Conservation (phyloP, 2,329 filamentous ascomycete species). For the Gliomastix tumulicola region DNA sequence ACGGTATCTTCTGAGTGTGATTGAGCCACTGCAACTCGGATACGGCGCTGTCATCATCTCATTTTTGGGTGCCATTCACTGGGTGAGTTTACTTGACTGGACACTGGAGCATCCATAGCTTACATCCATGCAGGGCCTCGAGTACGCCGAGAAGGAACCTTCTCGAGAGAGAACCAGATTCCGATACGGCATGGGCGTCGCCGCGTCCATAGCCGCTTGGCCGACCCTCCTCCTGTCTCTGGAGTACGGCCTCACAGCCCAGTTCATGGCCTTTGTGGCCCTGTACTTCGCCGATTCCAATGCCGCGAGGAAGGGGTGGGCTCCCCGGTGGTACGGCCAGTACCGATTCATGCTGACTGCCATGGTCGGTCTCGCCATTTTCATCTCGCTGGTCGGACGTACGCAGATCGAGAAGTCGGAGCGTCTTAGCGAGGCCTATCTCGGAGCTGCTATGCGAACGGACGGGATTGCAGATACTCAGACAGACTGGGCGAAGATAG, state of each 20-base stretch:
- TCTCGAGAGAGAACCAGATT: conserved; percentile 58
- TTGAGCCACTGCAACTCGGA: conserved; percentile 84
- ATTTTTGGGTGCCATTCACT: conserved; percentile 89
- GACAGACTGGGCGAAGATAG: conserved; percentile 37
- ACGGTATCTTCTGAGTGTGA: conserved; percentile 60
- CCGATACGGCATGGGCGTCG: conserved; percentile 77
- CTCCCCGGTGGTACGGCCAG: conserved; percentile 76
- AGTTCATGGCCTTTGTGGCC: conserved; percentile 78
- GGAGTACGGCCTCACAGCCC: conserved; percentile 77
- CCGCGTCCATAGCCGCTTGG: conserved; percentile 79
- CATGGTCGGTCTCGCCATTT: conserved; percentile 76
- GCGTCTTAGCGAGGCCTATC: conserved; percentile 19
- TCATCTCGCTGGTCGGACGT: conserved; percentile 73
- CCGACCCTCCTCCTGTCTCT: conserved; percentile 79
- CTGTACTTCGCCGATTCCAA: conserved; percentile 81
- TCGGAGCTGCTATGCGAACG: conserved; percentile 29
- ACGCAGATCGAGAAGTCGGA: conserved; percentile 56
- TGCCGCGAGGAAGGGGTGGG: conserved; percentile 68
- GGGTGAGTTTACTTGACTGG: conserved; percentile 45
- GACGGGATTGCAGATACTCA: conserved; percentile 23
- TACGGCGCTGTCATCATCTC: conserved; percentile 91
- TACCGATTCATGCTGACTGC: conserved; percentile 93
- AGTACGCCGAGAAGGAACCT: conserved; percentile 67
- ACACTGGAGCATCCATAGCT: neutral
- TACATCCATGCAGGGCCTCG: conserved; percentile 51